These are phyloP conservation scores for Schwanniomyces occidentalis DNA, from an alignment of 805 yeast species.

Conservation along the genomic window DNA sequence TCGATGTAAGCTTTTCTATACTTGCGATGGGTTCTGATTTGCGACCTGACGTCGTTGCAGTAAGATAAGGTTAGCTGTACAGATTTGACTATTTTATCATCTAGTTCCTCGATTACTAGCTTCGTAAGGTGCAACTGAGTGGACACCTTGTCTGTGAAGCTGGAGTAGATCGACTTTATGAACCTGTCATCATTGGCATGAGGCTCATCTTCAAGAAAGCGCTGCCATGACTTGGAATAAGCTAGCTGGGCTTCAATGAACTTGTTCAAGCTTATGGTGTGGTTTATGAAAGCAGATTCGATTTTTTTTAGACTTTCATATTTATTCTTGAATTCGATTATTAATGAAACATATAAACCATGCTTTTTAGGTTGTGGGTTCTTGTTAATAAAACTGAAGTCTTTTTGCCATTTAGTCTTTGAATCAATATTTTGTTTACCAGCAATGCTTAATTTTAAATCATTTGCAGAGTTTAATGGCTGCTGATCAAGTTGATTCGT, in stretches of 20 bases:
- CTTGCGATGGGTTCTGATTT: conserved; percentile 6
- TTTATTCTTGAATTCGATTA: conserved; percentile 6
- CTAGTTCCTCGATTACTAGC: conserved; percentile 3
- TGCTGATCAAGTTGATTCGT: conserved; percentile 5
- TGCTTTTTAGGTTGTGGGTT: no score
- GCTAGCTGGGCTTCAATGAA: conserved; percentile 5
- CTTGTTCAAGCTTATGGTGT: not conserved
- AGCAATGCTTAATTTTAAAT: conserved; percentile 9
- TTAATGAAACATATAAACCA: no score
- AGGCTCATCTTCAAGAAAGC: conserved; percentile 5
- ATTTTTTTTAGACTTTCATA: conserved; percentile 5
- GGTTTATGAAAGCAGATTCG: conserved; percentile 2
- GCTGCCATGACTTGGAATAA: conserved; percentile 10
- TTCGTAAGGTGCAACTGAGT: conserved; percentile 7
- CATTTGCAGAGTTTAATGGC: conserved; percentile 10
- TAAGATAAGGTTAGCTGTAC: conserved; percentile 6
- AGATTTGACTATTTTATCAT: conserved; percentile 5
- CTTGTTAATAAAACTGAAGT: no score
- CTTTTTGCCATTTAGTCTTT: not conserved
- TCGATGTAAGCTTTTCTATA: conserved; percentile 5
- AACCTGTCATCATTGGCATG: conserved; percentile 2
- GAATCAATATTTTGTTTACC: not conserved
- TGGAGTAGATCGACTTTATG: conserved; percentile 10
- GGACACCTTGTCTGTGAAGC: conserved; percentile 7
- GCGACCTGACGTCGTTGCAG: conserved; percentile 8